Evolutionary conservation across 2,329 filamentous ascomycete species (phyloP).

Genomic region (Cadophora sp.): DNA sequence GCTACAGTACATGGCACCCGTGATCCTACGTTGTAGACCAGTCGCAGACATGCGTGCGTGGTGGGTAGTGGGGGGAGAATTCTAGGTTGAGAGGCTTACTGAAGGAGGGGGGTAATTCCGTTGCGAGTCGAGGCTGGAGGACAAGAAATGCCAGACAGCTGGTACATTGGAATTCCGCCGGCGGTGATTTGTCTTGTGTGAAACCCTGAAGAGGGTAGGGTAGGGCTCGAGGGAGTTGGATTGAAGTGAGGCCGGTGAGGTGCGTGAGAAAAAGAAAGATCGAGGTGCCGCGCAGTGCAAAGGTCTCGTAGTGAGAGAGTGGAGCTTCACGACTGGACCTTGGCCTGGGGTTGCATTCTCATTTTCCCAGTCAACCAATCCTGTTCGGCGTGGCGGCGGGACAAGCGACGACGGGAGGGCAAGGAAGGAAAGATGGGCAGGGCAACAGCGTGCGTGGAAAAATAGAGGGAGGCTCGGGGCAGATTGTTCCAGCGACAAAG

Average conservation of each 20-base stretch:
- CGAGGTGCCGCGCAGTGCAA: neutral
- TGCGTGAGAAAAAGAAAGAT: neutral
- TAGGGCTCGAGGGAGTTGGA: neutral
- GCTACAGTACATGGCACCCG: constrained; percentile 38
- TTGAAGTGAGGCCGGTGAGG: neutral
- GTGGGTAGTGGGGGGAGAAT: constrained; percentile 19
- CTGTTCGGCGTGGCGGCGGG: neutral
- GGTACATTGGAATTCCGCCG: constrained; percentile 32
- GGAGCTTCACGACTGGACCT: neutral
- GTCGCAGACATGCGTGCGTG: constrained; percentile 36
- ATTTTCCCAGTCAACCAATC: constrained; percentile 30
- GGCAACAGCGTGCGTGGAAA: constrained; percentile 20
- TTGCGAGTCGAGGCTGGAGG: constrained; percentile 18
- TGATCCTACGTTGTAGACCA: constrained; percentile 30
- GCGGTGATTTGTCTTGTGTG: constrained; percentile 24
- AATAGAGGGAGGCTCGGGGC: constrained; percentile 27
- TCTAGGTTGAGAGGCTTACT: constrained; percentile 4
- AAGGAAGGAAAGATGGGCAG: neutral
- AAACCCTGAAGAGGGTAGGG: constrained; percentile 5
- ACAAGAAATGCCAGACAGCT: constrained; percentile 17
- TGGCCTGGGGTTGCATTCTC: constrained; percentile 1
- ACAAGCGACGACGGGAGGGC: neutral
- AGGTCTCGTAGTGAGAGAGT: neutral
- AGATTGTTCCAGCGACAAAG: constrained; percentile 36
- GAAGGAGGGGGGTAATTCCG: constrained; percentile 12